Conservation (phyloP, 805 yeast genomes). For the Metschnikowia bowlesiae region DNA sequence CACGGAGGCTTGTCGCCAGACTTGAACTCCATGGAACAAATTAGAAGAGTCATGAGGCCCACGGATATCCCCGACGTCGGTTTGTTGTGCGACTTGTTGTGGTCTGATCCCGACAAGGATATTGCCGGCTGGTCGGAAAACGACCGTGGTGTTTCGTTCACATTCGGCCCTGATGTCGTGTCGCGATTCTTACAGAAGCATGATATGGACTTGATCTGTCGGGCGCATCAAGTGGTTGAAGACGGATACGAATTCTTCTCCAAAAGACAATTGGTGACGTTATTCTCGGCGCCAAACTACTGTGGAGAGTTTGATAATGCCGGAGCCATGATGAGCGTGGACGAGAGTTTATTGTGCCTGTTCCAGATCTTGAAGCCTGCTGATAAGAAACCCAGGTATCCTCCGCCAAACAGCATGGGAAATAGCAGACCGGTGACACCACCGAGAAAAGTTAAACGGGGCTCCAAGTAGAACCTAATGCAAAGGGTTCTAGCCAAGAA, state of each 20-base stretch:
- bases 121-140: conserved; percentile 98
- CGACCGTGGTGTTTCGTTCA: conserved; percentile 97
- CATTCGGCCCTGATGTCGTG: conserved; percentile 99
- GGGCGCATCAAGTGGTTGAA: conserved; percentile 99
- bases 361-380: conserved; percentile 97
- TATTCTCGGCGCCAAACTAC: conserved; percentile 95
- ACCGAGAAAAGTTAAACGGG: conserved; percentile 55
- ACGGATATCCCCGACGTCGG: conserved; percentile 99
- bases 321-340: conserved; percentile 99
- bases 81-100: conserved; percentile 86
- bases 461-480: conserved; percentile 32
- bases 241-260: conserved; percentile 98
- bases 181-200: conserved; percentile 94
- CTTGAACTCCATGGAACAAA: conserved; percentile 96
- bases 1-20: conserved; percentile 99
- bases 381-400: conserved; percentile 79
- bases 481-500: neutral
- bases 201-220: conserved; percentile 95
- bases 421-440: conserved; percentile 52
- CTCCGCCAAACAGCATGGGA: conserved; percentile 39
- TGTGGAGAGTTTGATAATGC: conserved; percentile 99
- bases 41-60: conserved; percentile 98
- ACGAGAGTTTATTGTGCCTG: conserved; percentile 91
- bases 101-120: conserved; percentile 99
- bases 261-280: conserved; percentile 91